Base-by-base conservation (phyloP, 2,329 filamentous ascomycete species). In the Fusarium sp. region DNA sequence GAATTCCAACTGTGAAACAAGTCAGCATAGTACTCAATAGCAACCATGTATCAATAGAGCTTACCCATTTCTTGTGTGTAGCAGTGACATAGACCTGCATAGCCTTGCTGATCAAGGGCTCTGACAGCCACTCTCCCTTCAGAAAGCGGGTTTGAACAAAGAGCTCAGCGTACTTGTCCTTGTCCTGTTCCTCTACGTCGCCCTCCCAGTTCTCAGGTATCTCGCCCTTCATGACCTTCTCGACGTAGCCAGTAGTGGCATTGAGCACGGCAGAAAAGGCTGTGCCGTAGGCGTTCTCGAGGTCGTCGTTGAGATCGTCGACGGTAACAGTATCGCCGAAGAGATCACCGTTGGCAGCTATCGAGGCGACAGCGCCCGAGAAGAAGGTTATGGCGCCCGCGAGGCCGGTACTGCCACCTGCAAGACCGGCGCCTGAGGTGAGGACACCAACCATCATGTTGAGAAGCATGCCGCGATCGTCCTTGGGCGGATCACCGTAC, bases 391-490 rank as follows among this genome's bases (percentile, higher is more conserved):
- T 52, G 1, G 49, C 20, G 12, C 60, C 60, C 14, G 60, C 42
- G 29, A 64, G 52, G 22, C 53, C 63, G 6, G 54, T n/a, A 30
- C 30, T n/a, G 13, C 18, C 24, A 16, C 32, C 54, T 4, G 29
- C 29, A 9, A 57, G 42, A 6, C 54, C 54, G 10, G 44, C 44
- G 16, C 32, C 44, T 2, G 61, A 61, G n/a, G 61, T 67, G 14
- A 67, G 47, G n/a, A 67, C 41, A 12, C 64, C 61, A 14, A 67
- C 55, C 18, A 67, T 49, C 65, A 67, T 66, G 46, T 67, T 67
- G 25, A 67, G 61, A 5, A 67, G 55, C 25, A 60, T 25, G 6
- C 16, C n/a, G 22, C 58, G 53, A 18, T 65, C 57, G 13, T 65
- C 57, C 13, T 32, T 44, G 6, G 56, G 61, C 3, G 57, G 61